Conservation (phyloP, 257 asterid genomes). For the Plectranthus barbatus region DNA sequence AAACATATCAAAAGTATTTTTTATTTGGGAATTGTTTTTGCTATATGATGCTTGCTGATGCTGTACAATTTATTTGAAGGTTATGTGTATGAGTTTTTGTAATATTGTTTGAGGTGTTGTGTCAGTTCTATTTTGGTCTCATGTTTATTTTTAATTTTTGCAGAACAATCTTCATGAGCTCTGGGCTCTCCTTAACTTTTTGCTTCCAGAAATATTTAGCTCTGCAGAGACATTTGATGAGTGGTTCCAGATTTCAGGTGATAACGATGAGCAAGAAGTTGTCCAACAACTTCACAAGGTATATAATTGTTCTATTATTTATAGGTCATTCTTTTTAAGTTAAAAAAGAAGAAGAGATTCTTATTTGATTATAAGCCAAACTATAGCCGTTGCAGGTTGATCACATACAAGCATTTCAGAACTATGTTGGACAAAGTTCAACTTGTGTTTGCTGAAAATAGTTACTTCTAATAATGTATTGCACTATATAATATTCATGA, state of each 20-base stretch:
- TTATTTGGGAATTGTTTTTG: not conserved
- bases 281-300: slow-evolving; percentile 99
- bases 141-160: slow-evolving; percentile 5
- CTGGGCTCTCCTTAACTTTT: slow-evolving; percentile 94
- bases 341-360: not conserved
- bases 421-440: not conserved
- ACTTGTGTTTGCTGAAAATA: not conserved
- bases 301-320: not conserved
- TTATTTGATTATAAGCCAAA: not conserved
- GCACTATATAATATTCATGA: not conserved
- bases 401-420: not conserved
- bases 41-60: not conserved
- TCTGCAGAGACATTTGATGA: slow-evolving; percentile 98
- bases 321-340: not conserved
- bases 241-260: slow-evolving; percentile 99
- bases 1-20: not conserved
- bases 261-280: slow-evolving; percentile 97
- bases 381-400: not conserved
- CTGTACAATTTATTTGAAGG: not conserved
- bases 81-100: not conserved
- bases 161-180: slow-evolving; percentile 99
- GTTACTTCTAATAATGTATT: not conserved
- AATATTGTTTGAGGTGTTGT: not conserved
- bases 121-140: slow-evolving; percentile 7
- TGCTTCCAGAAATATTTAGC: slow-evolving; percentile 98